Evolutionary conservation across 2,329 filamentous ascomycete genomes (phyloP).

Genomic region (Blastomyces parvus): DNA sequence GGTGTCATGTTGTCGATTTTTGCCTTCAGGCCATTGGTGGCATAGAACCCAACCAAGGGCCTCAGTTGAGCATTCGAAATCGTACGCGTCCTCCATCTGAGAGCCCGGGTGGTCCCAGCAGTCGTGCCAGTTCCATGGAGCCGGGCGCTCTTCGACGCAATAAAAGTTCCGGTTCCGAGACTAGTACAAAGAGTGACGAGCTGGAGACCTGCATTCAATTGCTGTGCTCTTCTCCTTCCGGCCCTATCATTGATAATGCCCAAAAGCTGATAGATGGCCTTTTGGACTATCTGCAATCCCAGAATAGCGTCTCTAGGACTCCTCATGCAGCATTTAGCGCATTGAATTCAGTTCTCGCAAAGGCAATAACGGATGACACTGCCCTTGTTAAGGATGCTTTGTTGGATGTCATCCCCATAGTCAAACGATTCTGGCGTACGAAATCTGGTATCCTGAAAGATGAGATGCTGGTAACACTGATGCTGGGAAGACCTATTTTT

Average conservation of each 20-base stretch:
- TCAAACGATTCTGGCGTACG: conserved; percentile 68
- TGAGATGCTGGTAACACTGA: conserved; percentile 65
- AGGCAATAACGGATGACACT: conserved; percentile 59
- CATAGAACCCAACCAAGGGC: conserved; percentile 22
- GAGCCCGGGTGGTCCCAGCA: conserved; percentile 20
- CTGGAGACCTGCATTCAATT: conserved; percentile 57
- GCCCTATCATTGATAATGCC: conserved; percentile 51
- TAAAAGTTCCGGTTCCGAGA: conserved; percentile 13
- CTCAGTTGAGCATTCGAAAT: conserved; percentile 24
- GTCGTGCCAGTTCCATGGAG: conserved; percentile 25
- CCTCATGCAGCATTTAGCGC: conserved; percentile 66
- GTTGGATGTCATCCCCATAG: conserved; percentile 56
- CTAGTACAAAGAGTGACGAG: conserved; percentile 38
- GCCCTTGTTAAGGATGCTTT: conserved; percentile 52
- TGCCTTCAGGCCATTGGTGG: conserved; percentile 50
- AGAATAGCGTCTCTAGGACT: conserved; percentile 50
- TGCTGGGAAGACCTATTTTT: conserved; percentile 54
- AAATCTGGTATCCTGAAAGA: conserved; percentile 59
- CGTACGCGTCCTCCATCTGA: conserved; percentile 22
- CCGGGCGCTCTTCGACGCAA: conserved; percentile 19
- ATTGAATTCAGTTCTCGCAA: conserved; percentile 61
- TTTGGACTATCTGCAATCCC: conserved; percentile 52
- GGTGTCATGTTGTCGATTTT: conserved; percentile 62
- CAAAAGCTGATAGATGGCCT: conserved; percentile 48
- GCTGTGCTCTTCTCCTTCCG: conserved; percentile 57